Evolutionary conservation across 169 alveolate species (phyloP), one percentile per base, ranked within the genome.

Genomic region (Plasmodium billcollinsi): DNA sequence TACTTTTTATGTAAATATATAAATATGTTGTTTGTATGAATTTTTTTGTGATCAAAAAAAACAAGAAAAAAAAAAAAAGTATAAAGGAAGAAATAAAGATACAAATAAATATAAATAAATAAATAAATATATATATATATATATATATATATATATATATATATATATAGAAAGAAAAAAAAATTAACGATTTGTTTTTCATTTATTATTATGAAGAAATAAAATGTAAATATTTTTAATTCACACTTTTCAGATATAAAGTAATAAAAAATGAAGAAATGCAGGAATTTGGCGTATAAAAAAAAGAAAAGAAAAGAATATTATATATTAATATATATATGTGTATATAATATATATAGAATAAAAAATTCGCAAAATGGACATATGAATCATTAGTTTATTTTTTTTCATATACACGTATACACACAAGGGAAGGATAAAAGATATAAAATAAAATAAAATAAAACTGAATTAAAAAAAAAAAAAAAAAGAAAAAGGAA

Each of bases 231-330:
- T 29, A 29, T 29, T 29, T 29, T 29, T 29, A 29, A 29, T 29
- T 29, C 43, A 29, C 3, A 6, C 43, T 29, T 45, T 21, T 39
- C 21, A 69, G 62, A 47, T 69, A 69, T 21, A 12, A 69, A 12
- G 49, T 47, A 69, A 47, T 69, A 14, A 45, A 39, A 69, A 69
- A 47, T 47, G 75, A 69, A 8, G 62, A 69, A 47, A 69, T 69
- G 62, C 26, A 62, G 26, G 70, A 43, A 73, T 59, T 56, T 39
- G 71, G 26, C 43, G 29, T 59, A 54, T 74, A 66, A 29, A 29
- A 29, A 29, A 29, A 29, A 29, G 3, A 29, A 29, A 29, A 29
- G 3, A 29, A 29, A 29, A 2, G 43, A 29, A 29, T 29, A 29
- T 3, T 29, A 29, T 29, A 29, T 29, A 29, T 29, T 3, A 29